A percentile compares a stretch with the other conserved stretches of the same genome.
Conservation (phyloP, 164 flowering plant genomes). For the Magnolia sinica region DNA sequence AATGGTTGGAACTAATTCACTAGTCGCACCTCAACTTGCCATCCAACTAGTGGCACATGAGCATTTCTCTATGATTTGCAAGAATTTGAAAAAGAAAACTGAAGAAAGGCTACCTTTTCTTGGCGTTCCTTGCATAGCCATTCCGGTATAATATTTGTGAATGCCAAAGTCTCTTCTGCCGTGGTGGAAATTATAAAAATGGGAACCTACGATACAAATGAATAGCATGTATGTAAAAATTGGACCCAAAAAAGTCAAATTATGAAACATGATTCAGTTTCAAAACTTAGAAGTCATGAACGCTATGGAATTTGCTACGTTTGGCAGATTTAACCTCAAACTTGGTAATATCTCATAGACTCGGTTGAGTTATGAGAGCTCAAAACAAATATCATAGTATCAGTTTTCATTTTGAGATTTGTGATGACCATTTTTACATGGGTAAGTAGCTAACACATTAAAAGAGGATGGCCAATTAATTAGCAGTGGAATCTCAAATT, state of each 20-base stretch:
- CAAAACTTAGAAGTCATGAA: background rate
- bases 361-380: background rate
- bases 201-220: constrained; percentile 53
- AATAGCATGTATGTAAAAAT: background rate
- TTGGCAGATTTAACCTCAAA: background rate
- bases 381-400: background rate
- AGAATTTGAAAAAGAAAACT: background rate
- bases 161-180: constrained; percentile 76
- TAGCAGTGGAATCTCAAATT: background rate
- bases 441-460: no score
- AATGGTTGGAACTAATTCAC: no score
- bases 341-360: background rate
- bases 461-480: background rate
- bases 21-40: no score
- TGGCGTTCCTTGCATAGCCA: constrained; percentile 80
- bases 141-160: constrained; percentile 71
- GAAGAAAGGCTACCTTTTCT: constrained; percentile 45
- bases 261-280: background rate
- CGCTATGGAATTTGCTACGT: background rate
- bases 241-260: background rate
- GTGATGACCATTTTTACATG: no score
- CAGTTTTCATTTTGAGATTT: no score
- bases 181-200: constrained; percentile 67
- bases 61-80: background rate
- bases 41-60: no score